Evolutionary conservation across 108 stramenopile genomes (phyloP), one percentile per base, ranked within the genome.

Genomic region (Cyclotella cryptica): DNA sequence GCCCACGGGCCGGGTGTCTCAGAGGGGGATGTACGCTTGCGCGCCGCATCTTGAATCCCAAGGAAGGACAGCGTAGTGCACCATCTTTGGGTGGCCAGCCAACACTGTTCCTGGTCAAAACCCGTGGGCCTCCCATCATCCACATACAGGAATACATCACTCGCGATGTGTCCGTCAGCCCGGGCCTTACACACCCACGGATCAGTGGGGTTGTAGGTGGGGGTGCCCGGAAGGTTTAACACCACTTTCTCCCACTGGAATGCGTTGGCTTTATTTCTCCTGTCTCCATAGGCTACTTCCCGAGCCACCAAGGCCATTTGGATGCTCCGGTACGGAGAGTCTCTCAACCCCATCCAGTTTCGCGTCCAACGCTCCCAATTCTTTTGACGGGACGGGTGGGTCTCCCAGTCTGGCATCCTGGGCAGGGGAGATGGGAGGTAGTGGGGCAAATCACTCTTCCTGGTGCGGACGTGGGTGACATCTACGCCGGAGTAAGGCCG

Each of bases 331-430:
- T n/a, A n/a, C n/a, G n/a, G n/a, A n/a, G n/a, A n/a, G n/a, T n/a
- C n/a, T n/a, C n/a, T n/a, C n/a, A n/a, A n/a, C n/a, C n/a, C n/a
- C n/a, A n/a, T n/a, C n/a, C n/a, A n/a, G n/a, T n/a, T n/a, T n/a
- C n/a, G n/a, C n/a, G n/a, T n/a, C n/a, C 78, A 82, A 6, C 57
- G 26, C 39, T 75, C 74, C 74, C 74, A 75, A 8, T 10, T 22
- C 9, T n/a, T n/a, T n/a, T n/a, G n/a, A n/a, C 35, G 39, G 7
- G n/a, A 3, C 42, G 63, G 14, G 41, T 15, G 24, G 2, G 13
- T 67, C 42, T 75, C 69, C 75, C 64, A 71, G 6, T 26, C n/a
- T 27, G 45, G n/a, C 18, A 22, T 9, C 5, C 9, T 9, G 27
- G 9, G 28, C 19, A 54, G 53, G 7, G 53, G 53, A 13, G 14